Base-by-base conservation (phyloP, 2,329 filamentous ascomycete species). In the Arthrobotrys musiformis region DNA sequence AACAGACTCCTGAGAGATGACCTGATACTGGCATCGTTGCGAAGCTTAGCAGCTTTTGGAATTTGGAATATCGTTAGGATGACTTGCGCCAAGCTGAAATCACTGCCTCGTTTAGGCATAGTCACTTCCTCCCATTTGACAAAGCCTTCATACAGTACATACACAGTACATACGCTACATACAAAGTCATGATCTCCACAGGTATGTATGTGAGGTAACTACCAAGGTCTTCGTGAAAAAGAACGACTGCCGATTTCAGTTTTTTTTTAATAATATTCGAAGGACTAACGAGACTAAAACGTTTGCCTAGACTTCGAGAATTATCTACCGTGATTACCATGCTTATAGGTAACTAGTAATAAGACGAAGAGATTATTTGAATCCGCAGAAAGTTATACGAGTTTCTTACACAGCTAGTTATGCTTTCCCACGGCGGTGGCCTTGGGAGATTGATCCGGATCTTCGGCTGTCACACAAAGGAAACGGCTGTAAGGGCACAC, bases 41-140 rank as follows among this genome's bases (percentile, higher is more conserved):
- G 63, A 28, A 56, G 48, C 48, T 37, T 26, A 44, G 48, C 35
- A 37, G 30, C 52, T 70, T 70, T 70, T 62, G 73, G 64, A 77
- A 77, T 77, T 70, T 77, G 73, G 73, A 70, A 77, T 76, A 70
- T 46, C 33, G 28, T 33, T 33, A 26, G 52, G 48, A 64, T 77
- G 73, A 69, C 64, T 76, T 64, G 72, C 64, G 66, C 73, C 66
- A 70, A 77, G 73, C 66, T 70, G 60, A 69, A 56, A 56, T 50
- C 61, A 67, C 61, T 58, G 50, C 56, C 70, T 35, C 63, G 19
- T 63, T 75, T 61, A 26, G 54, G 70, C 28, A 68, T 63, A 44
- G 70, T 19, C 15, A n/a, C 11, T 26, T 7, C 40, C 22, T 67
- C 30, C 37, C 42, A 42, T 15, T n/a, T n/a, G n/a, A n/a, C n/a